These are phyloP conservation scores for Tetrapisispora namnaoensis DNA, from an alignment of 805 yeast species.

Conservation along the genomic window DNA sequence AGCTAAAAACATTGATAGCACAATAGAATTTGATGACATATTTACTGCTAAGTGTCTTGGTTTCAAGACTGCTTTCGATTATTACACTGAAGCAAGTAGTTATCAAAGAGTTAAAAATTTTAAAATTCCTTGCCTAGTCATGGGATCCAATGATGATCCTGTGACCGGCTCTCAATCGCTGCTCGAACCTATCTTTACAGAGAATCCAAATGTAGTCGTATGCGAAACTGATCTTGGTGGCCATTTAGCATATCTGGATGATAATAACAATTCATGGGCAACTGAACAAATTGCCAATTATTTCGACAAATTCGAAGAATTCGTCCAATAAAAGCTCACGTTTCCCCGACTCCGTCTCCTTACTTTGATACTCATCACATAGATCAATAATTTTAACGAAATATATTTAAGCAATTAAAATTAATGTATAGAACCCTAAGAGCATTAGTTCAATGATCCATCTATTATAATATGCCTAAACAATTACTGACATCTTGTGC, in stretches of 20 bases:
- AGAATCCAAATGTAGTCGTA: slow-evolving; percentile 51
- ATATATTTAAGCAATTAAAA: no score
- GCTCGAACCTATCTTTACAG: slow-evolving; percentile 40
- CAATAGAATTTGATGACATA: slow-evolving; percentile 49
- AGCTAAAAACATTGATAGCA: slow-evolving; percentile 30
- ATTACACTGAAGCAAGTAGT: slow-evolving; percentile 59
- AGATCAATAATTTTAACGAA: no score
- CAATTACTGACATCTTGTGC: no score
- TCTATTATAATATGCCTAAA: no score
- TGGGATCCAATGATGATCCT: slow-evolving; percentile 57
- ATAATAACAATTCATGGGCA: slow-evolving; percentile 40
- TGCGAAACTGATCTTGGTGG: slow-evolving; percentile 61
- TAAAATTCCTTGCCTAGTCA: slow-evolving; percentile 51
- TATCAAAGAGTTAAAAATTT: slow-evolving; percentile 44
- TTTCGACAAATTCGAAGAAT: slow-evolving; percentile 32
- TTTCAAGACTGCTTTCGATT: slow-evolving; percentile 49
- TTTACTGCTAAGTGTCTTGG: slow-evolving; percentile 58
- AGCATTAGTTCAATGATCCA: no score
- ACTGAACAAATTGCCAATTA: slow-evolving; percentile 34
- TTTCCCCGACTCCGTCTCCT: no score
- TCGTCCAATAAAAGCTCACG: slow-evolving; percentile 11
- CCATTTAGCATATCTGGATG: slow-evolving; percentile 47
- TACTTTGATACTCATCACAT: no score
- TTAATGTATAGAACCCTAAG: no score
- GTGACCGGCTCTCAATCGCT: slow-evolving; percentile 42